Conservation (phyloP, 371 early-diverging fungal genomes). For the Parasitella parasitica region DNA sequence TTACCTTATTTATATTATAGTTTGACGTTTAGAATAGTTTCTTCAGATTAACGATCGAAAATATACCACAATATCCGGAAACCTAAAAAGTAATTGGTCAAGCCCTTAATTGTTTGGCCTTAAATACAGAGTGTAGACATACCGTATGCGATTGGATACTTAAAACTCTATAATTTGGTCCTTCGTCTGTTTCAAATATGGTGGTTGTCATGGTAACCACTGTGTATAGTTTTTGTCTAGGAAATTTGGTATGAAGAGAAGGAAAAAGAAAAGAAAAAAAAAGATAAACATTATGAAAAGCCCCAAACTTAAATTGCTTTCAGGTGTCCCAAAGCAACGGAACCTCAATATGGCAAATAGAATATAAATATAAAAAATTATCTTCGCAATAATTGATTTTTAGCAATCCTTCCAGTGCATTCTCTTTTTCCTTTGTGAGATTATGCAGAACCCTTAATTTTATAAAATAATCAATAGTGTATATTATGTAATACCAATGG, state of each 20-base stretch:
- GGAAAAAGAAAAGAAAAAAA: background rate
- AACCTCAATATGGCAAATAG: no score
- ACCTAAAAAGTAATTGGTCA: constrained; percentile 20
- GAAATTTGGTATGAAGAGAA: background rate
- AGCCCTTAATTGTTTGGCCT: background rate
- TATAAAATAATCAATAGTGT: no score
- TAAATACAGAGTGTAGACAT: background rate
- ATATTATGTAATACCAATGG: no score
- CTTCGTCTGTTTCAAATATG: background rate
- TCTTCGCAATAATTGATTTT: no score
- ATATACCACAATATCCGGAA: constrained; percentile 77
- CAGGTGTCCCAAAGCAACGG: no score
- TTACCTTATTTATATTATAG: constrained; percentile 51
- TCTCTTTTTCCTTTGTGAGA: no score
- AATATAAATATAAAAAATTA: constrained; percentile 1
- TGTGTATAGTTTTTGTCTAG: background rate
- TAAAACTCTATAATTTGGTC: constrained; percentile 59
- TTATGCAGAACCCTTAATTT: no score
- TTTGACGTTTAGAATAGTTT: background rate
- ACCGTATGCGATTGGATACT: constrained; percentile 93
- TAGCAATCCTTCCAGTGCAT: no score
- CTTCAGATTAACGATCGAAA: background rate
- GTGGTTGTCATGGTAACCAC: background rate
- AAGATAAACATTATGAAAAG: no score
- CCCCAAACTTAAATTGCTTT: no score